Percentiles rank a stretch among this genome's conserved stretches.
phyloP scores from a whole-genome alignment of 306 rosid species.

The Medicago truncatula region DNA sequence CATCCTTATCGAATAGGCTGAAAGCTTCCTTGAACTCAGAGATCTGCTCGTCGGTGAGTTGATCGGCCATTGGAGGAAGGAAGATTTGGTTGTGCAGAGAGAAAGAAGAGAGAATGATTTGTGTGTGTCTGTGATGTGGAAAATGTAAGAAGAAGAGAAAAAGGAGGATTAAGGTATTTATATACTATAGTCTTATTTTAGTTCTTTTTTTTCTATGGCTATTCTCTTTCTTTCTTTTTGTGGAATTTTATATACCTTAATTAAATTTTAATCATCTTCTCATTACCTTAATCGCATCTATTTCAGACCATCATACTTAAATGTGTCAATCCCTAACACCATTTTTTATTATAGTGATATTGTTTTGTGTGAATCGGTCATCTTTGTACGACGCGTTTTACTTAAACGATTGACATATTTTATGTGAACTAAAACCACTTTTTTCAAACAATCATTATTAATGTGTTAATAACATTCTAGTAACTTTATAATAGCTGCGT shows the following conservation, averaged over 20 bases:
- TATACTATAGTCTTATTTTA: background rate
- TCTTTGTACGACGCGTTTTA: too few species aligned
- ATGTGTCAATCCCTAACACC: too few species aligned
- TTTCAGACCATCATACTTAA: too few species aligned
- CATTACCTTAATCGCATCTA: too few species aligned
- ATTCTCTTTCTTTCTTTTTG: background rate
- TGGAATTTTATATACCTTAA: background rate
- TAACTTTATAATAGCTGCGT: too few species aligned
- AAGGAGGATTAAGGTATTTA: slow-evolving; percentile 6
- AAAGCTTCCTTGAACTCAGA: slow-evolving; percentile 87
- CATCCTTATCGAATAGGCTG: slow-evolving; percentile 87
- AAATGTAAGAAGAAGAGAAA: slow-evolving; percentile 7
- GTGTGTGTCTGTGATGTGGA: background rate
- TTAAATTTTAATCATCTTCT: background rate
- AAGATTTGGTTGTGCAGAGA: background rate
- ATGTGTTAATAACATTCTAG: too few species aligned
- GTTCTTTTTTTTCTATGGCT: background rate
- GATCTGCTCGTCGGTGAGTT: slow-evolving; percentile 87
- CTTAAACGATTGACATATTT: too few species aligned
- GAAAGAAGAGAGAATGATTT: background rate
- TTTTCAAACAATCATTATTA: too few species aligned
- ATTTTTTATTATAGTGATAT: too few species aligned
- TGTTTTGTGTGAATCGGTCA: too few species aligned
- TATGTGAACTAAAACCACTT: too few species aligned
- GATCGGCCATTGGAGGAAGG: slow-evolving; percentile 69